phyloP scores from a whole-genome alignment of 2,329 filamentous ascomycete genomes.

The Bipolaris oryzae region DNA sequence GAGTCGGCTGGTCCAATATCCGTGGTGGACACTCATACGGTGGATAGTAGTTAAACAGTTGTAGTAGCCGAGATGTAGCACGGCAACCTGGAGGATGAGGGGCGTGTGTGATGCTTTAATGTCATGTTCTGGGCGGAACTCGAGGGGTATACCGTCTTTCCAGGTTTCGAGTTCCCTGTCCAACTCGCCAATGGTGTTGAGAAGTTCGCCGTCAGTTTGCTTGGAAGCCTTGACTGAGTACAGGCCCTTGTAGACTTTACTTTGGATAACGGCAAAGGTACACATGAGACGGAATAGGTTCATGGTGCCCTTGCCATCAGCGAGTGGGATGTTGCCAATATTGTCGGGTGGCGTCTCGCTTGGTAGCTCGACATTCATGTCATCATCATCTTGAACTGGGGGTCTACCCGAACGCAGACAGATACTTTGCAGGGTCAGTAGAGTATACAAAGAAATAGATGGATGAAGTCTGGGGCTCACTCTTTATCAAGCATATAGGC shows the following conservation, averaged over 20 bases:
- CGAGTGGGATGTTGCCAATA: conserved; percentile 89
- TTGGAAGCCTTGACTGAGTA: conserved; percentile 93
- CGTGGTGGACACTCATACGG: conserved; percentile 96
- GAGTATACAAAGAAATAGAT: background rate
- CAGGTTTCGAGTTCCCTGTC: conserved; percentile 84
- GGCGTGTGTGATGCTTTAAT: conserved; percentile 93
- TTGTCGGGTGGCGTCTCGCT: conserved; percentile 90
- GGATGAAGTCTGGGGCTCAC: conserved; percentile 44
- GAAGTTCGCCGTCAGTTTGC: conserved; percentile 87
- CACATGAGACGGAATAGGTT: conserved; percentile 95
- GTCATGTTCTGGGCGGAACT: conserved; percentile 96
- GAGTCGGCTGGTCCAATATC: conserved; percentile 94
- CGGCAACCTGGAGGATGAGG: conserved; percentile 90
- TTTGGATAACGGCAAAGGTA: conserved; percentile 88
- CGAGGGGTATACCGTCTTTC: conserved; percentile 94
- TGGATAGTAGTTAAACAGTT: conserved; percentile 98
- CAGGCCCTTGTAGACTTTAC: conserved; percentile 88
- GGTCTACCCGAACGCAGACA: conserved; percentile 74
- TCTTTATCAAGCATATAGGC: conserved; percentile 77
- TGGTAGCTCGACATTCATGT: conserved; percentile 95
- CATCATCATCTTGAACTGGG: conserved; percentile 75
- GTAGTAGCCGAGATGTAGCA: conserved; percentile 96
- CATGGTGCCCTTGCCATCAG: conserved; percentile 88
- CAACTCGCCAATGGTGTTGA: conserved; percentile 94
- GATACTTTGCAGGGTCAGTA: conserved; percentile 54